These are phyloP conservation scores for Hanseniaspora jakobsenii DNA, from an alignment of 805 yeast species.

Conservation along the genomic window DNA sequence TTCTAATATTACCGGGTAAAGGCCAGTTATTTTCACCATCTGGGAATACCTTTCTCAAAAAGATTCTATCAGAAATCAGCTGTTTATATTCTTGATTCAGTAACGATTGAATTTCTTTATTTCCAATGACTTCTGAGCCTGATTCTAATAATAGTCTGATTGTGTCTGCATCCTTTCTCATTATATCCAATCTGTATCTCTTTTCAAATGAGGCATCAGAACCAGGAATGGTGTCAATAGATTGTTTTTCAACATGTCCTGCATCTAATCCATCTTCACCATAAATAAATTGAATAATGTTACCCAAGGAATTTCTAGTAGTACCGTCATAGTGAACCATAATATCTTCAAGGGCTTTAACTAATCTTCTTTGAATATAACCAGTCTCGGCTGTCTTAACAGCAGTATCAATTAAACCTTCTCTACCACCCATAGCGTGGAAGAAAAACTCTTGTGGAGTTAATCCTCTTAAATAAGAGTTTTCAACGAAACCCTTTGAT, in stretches of 20 bases:
- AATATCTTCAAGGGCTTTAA: constrained; percentile 90
- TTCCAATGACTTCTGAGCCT: constrained; percentile 84
- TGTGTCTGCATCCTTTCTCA: constrained; percentile 52
- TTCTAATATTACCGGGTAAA: constrained; percentile 89
- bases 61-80: constrained; percentile 60
- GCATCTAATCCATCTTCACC: constrained; percentile 99
- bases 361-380: constrained; percentile 94
- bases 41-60: constrained; percentile 72
- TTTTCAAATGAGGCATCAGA: constrained; percentile 71
- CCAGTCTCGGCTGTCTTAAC: constrained; percentile 99
- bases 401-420: constrained; percentile 98
- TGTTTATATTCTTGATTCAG: constrained; percentile 80
- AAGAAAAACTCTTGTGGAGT: constrained; percentile 98
- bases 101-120: constrained; percentile 63
- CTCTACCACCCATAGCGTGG: constrained; percentile 99
- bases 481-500: constrained; percentile 95
- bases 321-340: constrained; percentile 98
- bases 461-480: constrained; percentile 90
- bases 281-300: constrained; percentile 85
- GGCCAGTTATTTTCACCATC: constrained; percentile 98
- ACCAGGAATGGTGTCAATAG: constrained; percentile 91
- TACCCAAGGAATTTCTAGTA: constrained; percentile 94
- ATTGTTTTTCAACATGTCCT: constrained; percentile 92
- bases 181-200: constrained; percentile 75
- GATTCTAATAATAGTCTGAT: constrained; percentile 70